Evolutionary conservation across 1,284 basidiomycete species (phyloP).

Genomic region (Trametes sp.): DNA sequence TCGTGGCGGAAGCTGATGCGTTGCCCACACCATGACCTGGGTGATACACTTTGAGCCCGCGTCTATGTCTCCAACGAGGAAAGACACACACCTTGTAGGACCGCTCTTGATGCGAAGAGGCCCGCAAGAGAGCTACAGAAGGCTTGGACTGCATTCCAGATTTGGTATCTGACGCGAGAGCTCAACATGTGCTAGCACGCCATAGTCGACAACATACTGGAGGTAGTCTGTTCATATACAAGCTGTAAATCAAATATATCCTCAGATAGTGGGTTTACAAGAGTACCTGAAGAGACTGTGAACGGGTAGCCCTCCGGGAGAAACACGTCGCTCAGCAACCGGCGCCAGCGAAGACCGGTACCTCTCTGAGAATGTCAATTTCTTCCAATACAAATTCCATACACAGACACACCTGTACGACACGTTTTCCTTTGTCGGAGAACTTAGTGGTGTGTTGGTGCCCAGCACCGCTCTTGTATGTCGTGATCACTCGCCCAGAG

Average conservation of each 20-base stretch:
- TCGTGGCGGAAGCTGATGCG: conserved; percentile 67
- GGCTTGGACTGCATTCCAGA: conserved; percentile 70
- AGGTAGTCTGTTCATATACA: conserved; percentile 40
- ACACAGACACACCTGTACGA: neutral
- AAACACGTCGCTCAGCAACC: conserved; percentile 53
- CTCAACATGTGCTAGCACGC: neutral
- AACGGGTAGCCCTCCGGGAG: conserved; percentile 67
- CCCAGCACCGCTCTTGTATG: conserved; percentile 10
- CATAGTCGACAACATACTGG: conserved; percentile 20
- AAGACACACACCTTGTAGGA: conserved; percentile 61
- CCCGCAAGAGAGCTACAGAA: conserved; percentile 73
- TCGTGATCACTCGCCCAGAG: conserved; percentile 27
- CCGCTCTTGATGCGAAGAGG: conserved; percentile 70
- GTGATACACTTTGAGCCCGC: neutral
- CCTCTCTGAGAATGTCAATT: neutral
- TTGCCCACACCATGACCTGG: conserved; percentile 74
- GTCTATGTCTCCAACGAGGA: neutral
- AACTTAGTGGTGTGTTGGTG: neutral
- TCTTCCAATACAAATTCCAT: neutral
- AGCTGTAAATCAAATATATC: too few species aligned
- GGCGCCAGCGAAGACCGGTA: conserved; percentile 22
- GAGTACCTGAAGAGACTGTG: conserved; percentile 63
- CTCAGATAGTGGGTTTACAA: too few species aligned
- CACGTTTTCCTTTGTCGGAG: neutral
- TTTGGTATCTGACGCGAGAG: conserved; percentile 54